Base-by-base conservation (phyloP, 1,139 yeast genomes). In the Geotrichum reessii region DNA sequence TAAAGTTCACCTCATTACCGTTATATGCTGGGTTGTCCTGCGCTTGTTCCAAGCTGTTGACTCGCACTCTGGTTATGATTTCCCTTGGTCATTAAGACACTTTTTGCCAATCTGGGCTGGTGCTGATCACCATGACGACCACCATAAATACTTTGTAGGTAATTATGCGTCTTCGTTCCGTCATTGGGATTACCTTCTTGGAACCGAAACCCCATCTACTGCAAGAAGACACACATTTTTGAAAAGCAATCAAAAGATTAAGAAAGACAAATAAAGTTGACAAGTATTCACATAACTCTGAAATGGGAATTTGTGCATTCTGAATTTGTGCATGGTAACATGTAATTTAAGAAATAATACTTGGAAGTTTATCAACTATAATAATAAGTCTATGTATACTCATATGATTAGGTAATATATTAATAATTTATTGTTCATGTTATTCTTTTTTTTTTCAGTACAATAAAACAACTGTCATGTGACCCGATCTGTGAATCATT, bases 21-120 rank as follows among this genome's bases (percentile, higher is more conserved):
- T 92, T 62, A 83, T 89, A 67, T 66, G 84, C 55, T 92, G 98
- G 98, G 87, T 92, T 67, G 81, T 87, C n/a, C 73, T 89, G 66
- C 83, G 98, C 71, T 82, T 92, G 65, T 84, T 86, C 76, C 98
- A 92, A 76, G 98, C 98, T 8, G 91, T 92, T 59, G 98, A 92
- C 72, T 87, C 97, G 37, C 98, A 92, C 73, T 90, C 97, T 1
- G 98, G 98, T 60, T 92, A 92, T 74, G 97, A 92, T 69, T 92
- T 92, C 81, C 97, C 98, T 59, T 86, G 95, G 91, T 89, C 97
- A 5, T 80, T 92, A 71, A 92, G 89, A 76, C 89, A 91, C 70
- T 84, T 91, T 74, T 72, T 92, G 61, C 97, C 97, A 44, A 81
- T 92, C 75, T 92, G 98, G 98, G 96, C 98, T 19, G 98, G 98